These are phyloP conservation scores for Colletotrichum tropicicola DNA, from an alignment of 2,329 filamentous ascomycete species.

Conservation along the genomic window DNA sequence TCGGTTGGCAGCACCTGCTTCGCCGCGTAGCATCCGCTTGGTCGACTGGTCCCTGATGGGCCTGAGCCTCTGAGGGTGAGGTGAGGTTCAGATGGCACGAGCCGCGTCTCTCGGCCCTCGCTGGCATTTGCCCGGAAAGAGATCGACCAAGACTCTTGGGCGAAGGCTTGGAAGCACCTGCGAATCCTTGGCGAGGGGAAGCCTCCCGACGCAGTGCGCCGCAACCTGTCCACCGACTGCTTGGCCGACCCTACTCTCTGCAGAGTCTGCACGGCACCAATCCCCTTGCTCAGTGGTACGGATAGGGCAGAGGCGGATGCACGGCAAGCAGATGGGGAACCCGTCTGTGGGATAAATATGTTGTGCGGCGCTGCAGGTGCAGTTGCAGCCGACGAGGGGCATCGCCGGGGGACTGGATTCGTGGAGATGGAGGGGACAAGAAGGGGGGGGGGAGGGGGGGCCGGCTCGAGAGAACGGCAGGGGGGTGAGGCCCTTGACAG, in stretches of 20 bases:
- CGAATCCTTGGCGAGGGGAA: not conserved
- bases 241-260: not conserved
- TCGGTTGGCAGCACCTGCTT: not conserved
- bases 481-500: not conserved
- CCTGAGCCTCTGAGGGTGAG: not conserved
- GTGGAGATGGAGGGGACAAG: conserved; percentile 22
- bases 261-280: not conserved
- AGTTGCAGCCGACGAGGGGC: conserved; percentile 25
- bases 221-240: not conserved
- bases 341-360: conserved; percentile 13
- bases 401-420: conserved; percentile 22
- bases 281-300: conserved; percentile 6
- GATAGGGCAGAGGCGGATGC: conserved; percentile 24
- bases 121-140: conserved; percentile 8
- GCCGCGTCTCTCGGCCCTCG: conserved; percentile 25
- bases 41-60: too few species aligned
- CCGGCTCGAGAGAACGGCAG: not conserved
- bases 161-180: conserved; percentile 11
- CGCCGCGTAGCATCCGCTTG: not conserved
- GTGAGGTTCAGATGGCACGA: conserved; percentile 28
- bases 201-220: not conserved
- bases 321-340: conserved; percentile 19
- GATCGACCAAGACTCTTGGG: conserved; percentile 29
- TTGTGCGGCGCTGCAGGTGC: conserved; percentile 25
- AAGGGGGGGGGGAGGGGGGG: not conserved